Evolutionary conservation across 306 rosid species (phyloP).

Genomic region (Parietaria judaica): DNA sequence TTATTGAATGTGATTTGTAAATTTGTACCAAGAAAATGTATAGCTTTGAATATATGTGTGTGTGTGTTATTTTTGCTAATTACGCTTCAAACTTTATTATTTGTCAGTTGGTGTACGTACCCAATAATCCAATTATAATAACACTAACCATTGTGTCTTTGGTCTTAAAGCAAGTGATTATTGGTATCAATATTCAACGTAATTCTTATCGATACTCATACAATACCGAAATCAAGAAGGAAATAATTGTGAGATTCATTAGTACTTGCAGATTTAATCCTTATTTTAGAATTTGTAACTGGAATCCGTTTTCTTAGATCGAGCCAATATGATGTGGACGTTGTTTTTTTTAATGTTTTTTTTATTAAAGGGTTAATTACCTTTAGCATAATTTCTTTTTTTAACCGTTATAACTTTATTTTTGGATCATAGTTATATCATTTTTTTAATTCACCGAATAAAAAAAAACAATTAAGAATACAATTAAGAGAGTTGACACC

Average conservation of each 20-base stretch:
- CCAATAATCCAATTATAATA: too few species aligned
- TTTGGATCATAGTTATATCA: neutral
- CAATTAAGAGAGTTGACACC: too few species aligned
- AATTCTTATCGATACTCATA: too few species aligned
- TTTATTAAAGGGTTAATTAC: too few species aligned
- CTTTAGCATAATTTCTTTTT: too few species aligned
- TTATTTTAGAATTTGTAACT: neutral
- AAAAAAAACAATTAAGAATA: too few species aligned
- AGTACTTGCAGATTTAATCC: too few species aligned
- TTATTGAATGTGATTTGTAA: conserved; percentile 2
- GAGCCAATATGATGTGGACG: too few species aligned
- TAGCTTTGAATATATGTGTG: neutral
- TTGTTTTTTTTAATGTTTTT: too few species aligned
- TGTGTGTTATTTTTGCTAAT: neutral
- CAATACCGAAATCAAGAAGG: neutral
- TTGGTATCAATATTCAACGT: neutral
- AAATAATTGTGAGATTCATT: neutral
- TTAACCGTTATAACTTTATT: too few species aligned
- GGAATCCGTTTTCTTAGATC: neutral
- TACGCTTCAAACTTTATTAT: neutral
- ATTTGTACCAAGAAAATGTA: neutral
- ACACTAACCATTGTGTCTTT: too few species aligned
- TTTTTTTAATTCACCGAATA: neutral
- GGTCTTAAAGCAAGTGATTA: neutral
- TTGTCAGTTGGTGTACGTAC: neutral